A percentile compares a stretch with the other conserved stretches of the same genome.
These are phyloP conservation scores for Purshia tridentata DNA, from an alignment of 306 rosid species.

Conservation along the genomic window DNA sequence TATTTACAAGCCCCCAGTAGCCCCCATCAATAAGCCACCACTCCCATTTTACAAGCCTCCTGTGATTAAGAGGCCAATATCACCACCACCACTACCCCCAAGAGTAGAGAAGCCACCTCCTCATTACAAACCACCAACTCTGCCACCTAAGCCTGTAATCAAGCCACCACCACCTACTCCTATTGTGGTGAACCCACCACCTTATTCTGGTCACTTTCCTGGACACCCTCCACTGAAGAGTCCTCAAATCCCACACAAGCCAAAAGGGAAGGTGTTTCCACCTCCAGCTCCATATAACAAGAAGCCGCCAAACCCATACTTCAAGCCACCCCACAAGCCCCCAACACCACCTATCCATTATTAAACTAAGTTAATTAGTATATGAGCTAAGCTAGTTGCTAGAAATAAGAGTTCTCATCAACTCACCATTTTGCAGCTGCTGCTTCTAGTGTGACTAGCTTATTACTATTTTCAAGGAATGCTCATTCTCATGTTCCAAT, in stretches of 20 bases:
- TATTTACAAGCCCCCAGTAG: background rate
- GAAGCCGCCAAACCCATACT: slow-evolving; percentile 11
- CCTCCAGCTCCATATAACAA: slow-evolving; percentile 5
- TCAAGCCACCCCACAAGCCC: slow-evolving; percentile 7
- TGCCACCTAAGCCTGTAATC: background rate
- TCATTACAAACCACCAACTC: background rate
- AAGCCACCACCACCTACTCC: background rate
- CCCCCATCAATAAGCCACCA: background rate
- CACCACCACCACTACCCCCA: background rate
- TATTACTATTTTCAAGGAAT: background rate
- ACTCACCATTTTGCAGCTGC: background rate
- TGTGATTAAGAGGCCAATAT: background rate
- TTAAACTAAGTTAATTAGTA: background rate
- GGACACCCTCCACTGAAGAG: background rate
- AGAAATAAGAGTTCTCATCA: background rate
- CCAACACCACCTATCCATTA: slow-evolving; percentile 8
- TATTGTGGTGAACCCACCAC: slow-evolving; percentile 1
- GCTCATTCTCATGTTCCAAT: too few species aligned
- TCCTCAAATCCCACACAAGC: background rate
- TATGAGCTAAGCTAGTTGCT: background rate
- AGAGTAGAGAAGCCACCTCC: background rate
- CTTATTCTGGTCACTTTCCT: background rate
- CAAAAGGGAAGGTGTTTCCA: background rate
- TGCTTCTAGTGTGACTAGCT: background rate
- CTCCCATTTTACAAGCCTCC: background rate